Evolutionary conservation across 2,329 filamentous ascomycete species (phyloP).

Genomic region (Grosmannia huntii): DNA sequence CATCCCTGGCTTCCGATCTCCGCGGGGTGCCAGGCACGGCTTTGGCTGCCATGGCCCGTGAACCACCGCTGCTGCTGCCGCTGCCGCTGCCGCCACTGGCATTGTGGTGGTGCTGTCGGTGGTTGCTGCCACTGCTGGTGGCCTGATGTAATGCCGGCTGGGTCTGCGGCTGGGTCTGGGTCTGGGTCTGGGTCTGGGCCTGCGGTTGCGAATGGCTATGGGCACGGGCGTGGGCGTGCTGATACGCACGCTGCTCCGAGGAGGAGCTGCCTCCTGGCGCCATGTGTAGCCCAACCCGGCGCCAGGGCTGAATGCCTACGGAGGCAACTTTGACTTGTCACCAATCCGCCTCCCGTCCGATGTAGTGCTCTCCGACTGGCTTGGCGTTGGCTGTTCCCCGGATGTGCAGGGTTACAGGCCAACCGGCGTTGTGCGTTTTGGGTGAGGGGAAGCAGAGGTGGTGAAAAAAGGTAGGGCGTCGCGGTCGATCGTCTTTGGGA

Average conservation of each 20-base stretch:
- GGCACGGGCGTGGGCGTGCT: background rate
- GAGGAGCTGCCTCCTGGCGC: constrained; percentile 8
- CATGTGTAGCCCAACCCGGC: background rate
- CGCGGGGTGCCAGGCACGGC: constrained; percentile 13
- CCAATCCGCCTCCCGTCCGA: background rate
- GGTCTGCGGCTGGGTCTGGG: background rate
- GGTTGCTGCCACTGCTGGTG: background rate
- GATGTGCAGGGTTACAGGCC: background rate
- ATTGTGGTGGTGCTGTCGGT: background rate
- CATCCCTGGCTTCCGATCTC: constrained; percentile 5
- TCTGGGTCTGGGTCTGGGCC: background rate
- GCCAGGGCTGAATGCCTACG: constrained; percentile 2
- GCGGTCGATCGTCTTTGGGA: background rate
- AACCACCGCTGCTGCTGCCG: background rate
- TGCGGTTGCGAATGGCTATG: background rate
- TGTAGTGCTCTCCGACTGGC: background rate
- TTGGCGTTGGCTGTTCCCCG: background rate
- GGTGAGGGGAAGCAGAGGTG: background rate
- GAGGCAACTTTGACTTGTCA: background rate
- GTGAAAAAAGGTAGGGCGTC: background rate
- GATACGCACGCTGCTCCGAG: constrained; percentile 7
- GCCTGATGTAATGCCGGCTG: background rate
- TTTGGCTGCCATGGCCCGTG: constrained; percentile 10
- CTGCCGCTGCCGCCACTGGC: background rate
- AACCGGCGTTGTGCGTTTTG: background rate